Evolutionary conservation across 371 early-diverging fungal species (phyloP), one percentile per base, ranked within the genome.

Genomic region (Thermomucor indicae-seudaticae): DNA sequence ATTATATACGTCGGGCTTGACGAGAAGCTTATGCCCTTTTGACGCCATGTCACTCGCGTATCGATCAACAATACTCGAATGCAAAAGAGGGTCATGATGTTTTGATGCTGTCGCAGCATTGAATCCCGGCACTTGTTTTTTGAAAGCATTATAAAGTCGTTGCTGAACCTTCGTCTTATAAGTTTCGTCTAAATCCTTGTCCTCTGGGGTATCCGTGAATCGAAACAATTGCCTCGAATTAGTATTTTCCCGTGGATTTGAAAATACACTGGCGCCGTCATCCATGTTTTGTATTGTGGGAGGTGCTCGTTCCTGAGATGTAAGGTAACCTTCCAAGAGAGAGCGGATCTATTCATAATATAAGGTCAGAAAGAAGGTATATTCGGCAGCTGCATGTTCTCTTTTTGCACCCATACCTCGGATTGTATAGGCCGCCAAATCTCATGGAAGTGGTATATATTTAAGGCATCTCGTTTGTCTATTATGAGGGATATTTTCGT

Each of bases 321-420:
- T 83, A 8, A 90, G 66, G 49, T 88, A 88, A 39, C 88, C 89
- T 60, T 84, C 82, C 24, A 90, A 59, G 4, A 90, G 58, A 0
- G 85, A 64, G 31, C 85, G 83, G 47, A 88, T 70, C 82, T 86
- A 50, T 19, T 34, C 17, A 34, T 23, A n/a, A 30, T 22, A 10
- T 11, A 28, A 47, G 42, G 28, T 6, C 5, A 27, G 17, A 55
- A 8, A 24, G n/a, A 44, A 8, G 17, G 17, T 23, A 35, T 42
- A 31, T 12, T 23, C 17, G 12, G 5, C 7, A 44, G 5, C 10
- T 40, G 10, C 7, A 7, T 17, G 34, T 47, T n/a, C 17, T 47
- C 6, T n/a, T n/a, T n/a, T n/a, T n/a, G n/a, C n/a, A 29, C 39
- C 19, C 49, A 29, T 63, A 81, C 86, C 64, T 88, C 89, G 35